A percentile compares a stretch with the other conserved stretches of the same genome.
Evolutionary conservation across 148 eudicot genomes (phyloP).

Genomic region (Camellia granthamiana): DNA sequence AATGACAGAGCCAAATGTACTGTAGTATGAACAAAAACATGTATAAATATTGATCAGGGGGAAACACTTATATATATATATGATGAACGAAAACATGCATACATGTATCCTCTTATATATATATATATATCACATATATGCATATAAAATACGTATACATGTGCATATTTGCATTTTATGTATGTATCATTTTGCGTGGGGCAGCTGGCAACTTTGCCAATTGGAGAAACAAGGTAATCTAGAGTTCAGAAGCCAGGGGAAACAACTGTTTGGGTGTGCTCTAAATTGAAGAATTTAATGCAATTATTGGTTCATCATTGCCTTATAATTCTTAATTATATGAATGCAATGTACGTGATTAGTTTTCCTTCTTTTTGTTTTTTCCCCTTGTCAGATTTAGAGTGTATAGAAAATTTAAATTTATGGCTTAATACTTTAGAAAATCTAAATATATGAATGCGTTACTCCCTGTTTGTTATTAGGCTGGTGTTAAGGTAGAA

Average conservation of each 20-base stretch:
- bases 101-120: too few species aligned
- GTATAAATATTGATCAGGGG: too few species aligned
- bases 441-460: not conserved
- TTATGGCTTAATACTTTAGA: not conserved
- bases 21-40: too few species aligned
- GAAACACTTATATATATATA: too few species aligned
- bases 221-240: not conserved
- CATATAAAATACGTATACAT: not conserved
- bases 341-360: not conserved
- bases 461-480: conserved; percentile 13
- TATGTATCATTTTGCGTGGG: not conserved
- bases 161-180: not conserved
- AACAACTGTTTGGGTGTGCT: not conserved
- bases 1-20: too few species aligned
- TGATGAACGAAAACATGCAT: too few species aligned
- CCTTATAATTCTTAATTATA: not conserved
- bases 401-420: not conserved
- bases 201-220: not conserved
- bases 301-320: not conserved
- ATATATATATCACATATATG: not conserved
- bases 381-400: too few species aligned
- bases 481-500: conserved; percentile 82
- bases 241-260: not conserved
- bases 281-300: not conserved
- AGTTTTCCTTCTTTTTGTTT: not conserved